Evolutionary conservation across 305 asterid genomes (phyloP), one percentile per base, ranked within the genome.

Genomic region (Solanum hybrid): DNA sequence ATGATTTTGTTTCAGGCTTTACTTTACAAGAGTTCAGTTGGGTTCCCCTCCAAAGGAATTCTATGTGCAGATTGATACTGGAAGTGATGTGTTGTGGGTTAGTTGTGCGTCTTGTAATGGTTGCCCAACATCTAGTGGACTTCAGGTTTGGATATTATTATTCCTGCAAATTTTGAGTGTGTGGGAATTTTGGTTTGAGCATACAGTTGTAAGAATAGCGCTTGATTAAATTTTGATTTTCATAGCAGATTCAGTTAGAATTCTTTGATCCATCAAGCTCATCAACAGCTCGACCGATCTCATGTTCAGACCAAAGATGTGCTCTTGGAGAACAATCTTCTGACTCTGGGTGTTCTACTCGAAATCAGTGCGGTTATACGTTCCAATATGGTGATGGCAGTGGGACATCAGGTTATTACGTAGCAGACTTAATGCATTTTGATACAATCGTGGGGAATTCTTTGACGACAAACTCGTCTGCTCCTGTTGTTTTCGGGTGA

Each of bases 381-480:
- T 97, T 96, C 92, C 97, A 96, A 92, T 97, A 97, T 85, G 99
- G 99, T 75, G 99, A 97, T 90, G 99, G 99, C 42, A 96, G 99
- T 91, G 99, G 98, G 87, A 95, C 99, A 17, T 95, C 99, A 1
- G 99, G 99, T 78, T 93, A 91, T 90, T 97, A 97, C 75, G 95
- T 96, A 56, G 91, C 95, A 2, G 99, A 97, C 92, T 91, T 93
- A 7, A 95, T 97, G 94, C 93, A 92, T 91, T 94, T 97, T 8
- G 95, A 95, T 60, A 91, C 96, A 4, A 89, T 96, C 4, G 95
- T 92, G 84, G 99, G 96, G 87, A 93, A 90, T 89, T 89, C 98
- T 26, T 40, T 93, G 92, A 91, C 71, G 22, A 90, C 98, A 3
- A 97, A 97, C 93, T 91, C 95, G 75, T 96, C 99, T 24, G 95